A percentile compares a stretch with the other conserved stretches of the same genome.
Evolutionary conservation across 2,329 filamentous ascomycete genomes (phyloP).

Genomic region (Trichoderma polysporum): DNA sequence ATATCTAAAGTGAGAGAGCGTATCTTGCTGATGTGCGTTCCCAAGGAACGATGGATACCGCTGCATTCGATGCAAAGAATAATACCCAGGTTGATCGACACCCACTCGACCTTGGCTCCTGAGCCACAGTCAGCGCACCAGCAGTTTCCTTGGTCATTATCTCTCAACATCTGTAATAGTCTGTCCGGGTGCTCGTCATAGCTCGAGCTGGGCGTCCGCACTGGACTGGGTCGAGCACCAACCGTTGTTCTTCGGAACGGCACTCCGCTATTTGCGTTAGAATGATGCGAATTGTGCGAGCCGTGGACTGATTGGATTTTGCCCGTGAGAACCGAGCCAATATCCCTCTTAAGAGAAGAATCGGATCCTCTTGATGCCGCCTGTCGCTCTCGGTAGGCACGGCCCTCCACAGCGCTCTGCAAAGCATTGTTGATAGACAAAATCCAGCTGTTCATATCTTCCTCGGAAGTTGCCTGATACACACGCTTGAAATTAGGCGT

Average conservation of each 20-base stretch:
- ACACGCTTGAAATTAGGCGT: constrained; percentile 94
- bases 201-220: constrained; percentile 66
- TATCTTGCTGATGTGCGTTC: constrained; percentile 97
- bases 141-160: constrained; percentile 87
- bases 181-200: constrained; percentile 83
- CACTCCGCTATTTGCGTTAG: constrained; percentile 48
- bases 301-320: constrained; percentile 75
- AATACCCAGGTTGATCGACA: constrained; percentile 95
- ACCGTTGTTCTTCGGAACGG: constrained; percentile 87
- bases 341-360: constrained; percentile 72
- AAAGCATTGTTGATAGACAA: constrained; percentile 93
- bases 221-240: constrained; percentile 75
- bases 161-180: constrained; percentile 80
- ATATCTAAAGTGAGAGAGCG: constrained; percentile 94
- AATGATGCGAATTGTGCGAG: constrained; percentile 50
- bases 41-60: constrained; percentile 92
- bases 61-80: constrained; percentile 97
- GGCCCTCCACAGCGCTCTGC: constrained; percentile 90
- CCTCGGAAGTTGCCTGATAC: constrained; percentile 96
- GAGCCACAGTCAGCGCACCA: constrained; percentile 95
- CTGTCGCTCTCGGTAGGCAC: constrained; percentile 58
- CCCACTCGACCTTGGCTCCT: constrained; percentile 93
- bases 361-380: constrained; percentile 42
- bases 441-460: constrained; percentile 98
- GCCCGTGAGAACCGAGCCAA: constrained; percentile 87